Conservation (phyloP, 2,329 filamentous ascomycete species). For the Mycosphaerella sp. region DNA sequence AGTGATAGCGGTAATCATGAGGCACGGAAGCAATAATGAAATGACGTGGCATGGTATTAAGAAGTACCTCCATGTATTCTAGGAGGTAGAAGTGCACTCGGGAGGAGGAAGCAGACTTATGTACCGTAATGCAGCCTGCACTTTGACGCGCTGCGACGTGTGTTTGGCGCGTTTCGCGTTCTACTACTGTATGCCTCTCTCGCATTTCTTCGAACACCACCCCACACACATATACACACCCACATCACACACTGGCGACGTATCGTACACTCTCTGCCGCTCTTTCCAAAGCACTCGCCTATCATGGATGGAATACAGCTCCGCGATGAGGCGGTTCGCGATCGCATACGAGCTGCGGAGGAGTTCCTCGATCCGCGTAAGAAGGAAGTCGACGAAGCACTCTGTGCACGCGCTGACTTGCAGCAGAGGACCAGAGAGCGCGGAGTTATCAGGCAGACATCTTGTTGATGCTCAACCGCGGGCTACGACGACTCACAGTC, state of each 20-base stretch:
- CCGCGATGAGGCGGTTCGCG: slow-evolving; percentile 74
- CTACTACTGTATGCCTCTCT: not conserved
- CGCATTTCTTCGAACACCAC: not conserved
- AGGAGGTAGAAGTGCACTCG: no score
- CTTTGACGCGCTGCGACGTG: slow-evolving; percentile 3
- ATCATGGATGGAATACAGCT: slow-evolving; percentile 67
- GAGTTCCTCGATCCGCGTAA: slow-evolving; percentile 92
- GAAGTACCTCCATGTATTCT: no score
- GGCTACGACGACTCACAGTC: slow-evolving; percentile 52
- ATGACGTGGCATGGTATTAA: no score
- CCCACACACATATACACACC: not conserved
- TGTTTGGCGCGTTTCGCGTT: not conserved
- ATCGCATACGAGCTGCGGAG: slow-evolving; percentile 78
- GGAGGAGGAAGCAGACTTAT: no score
- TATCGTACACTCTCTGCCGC: not conserved
- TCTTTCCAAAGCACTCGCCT: not conserved
- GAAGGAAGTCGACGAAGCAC: slow-evolving; percentile 29
- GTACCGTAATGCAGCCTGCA: not conserved
- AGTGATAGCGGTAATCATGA: no score
- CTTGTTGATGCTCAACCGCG: slow-evolving; percentile 63
- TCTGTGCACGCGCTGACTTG: slow-evolving; percentile 9
- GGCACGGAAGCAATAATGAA: no score
- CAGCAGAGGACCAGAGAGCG: slow-evolving; percentile 50
- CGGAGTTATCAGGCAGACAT: slow-evolving; percentile 86
- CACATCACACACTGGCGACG: not conserved